These are phyloP conservation scores for Blastobotrys aristatus DNA, from an alignment of 1,139 yeast genomes.

Conservation along the genomic window DNA sequence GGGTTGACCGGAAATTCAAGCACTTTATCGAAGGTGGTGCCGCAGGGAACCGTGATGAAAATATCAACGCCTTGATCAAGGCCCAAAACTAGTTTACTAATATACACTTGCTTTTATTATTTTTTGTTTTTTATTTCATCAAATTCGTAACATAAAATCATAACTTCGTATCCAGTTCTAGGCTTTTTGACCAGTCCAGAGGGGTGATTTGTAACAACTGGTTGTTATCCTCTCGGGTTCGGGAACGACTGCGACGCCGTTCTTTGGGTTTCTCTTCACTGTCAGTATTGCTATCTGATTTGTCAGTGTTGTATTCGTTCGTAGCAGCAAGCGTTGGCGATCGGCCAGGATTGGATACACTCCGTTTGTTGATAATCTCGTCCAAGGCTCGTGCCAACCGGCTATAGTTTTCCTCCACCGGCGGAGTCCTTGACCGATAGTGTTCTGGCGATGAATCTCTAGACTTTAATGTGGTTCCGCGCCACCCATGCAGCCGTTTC, in stretches of 20 bases:
- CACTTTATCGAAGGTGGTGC: constrained; percentile 99
- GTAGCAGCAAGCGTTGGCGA: background rate
- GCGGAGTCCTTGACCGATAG: background rate
- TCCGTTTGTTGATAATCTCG: constrained; percentile 9
- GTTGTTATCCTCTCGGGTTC: background rate
- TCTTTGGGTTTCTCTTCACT: background rate
- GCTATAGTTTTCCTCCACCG: background rate
- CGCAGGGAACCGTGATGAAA: constrained; percentile 99
- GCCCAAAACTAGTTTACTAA: constrained; percentile 45
- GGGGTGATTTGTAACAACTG: background rate
- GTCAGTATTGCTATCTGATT: background rate
- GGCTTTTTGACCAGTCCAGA: constrained; percentile 4
- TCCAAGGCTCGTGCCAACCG: constrained; percentile 9
- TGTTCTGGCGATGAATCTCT: constrained; percentile 9
- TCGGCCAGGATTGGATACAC: constrained; percentile 6
- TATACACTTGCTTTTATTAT: background rate
- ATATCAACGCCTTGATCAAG: constrained; percentile 97
- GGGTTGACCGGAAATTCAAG: constrained; percentile 98
- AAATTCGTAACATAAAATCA: too few species aligned
- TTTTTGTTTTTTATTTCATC: background rate
- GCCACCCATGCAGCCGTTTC: constrained; percentile 31
- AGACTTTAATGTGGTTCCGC: constrained; percentile 20
- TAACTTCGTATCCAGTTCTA: constrained; percentile 3
- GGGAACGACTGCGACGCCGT: constrained; percentile 9
- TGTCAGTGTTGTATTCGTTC: background rate